Conservation (phyloP, 176 grass and related monocot genomes). For the Pontederia crassipes region DNA sequence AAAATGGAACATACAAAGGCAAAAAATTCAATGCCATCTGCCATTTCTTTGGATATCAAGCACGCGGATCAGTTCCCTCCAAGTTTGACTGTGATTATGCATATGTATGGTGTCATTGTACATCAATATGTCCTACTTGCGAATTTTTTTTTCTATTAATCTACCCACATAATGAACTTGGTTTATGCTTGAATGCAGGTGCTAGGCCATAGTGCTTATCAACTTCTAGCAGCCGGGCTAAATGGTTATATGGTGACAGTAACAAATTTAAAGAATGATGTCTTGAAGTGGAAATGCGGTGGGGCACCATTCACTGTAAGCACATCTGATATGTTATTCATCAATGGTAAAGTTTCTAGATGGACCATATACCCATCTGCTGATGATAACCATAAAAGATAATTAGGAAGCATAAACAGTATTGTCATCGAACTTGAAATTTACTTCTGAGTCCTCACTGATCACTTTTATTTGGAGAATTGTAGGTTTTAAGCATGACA, state of each 20-base stretch:
- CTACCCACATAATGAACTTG: not conserved
- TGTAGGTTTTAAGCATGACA: no score
- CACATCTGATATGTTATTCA: conserved; percentile 1
- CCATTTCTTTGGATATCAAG: conserved; percentile 68
- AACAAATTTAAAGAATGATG: conserved; percentile 57
- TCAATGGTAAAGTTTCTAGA: not conserved
- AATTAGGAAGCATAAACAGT: no score
- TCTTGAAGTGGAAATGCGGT: conserved; percentile 50
- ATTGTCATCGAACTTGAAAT: no score
- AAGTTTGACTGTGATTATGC: conserved; percentile 62
- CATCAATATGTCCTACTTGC: not conserved
- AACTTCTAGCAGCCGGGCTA: conserved; percentile 40
- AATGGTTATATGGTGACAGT: conserved; percentile 65
- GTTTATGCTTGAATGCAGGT: conserved; percentile 6
- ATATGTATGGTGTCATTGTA: conserved; percentile 28
- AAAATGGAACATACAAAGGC: conserved; percentile 52
- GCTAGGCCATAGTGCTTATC: conserved; percentile 43
- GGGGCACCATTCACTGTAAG: conserved; percentile 45
- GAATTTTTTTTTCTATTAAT: not conserved
- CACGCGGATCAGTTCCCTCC: conserved; percentile 48
- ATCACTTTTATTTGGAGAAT: no score
- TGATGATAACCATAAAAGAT: no score
- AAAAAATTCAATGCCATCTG: conserved; percentile 65
- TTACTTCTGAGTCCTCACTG: no score
- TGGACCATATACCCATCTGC: no score